phyloP scores from a whole-genome alignment of 768 basidiomycete genomes.

The Ramaria rubella region DNA sequence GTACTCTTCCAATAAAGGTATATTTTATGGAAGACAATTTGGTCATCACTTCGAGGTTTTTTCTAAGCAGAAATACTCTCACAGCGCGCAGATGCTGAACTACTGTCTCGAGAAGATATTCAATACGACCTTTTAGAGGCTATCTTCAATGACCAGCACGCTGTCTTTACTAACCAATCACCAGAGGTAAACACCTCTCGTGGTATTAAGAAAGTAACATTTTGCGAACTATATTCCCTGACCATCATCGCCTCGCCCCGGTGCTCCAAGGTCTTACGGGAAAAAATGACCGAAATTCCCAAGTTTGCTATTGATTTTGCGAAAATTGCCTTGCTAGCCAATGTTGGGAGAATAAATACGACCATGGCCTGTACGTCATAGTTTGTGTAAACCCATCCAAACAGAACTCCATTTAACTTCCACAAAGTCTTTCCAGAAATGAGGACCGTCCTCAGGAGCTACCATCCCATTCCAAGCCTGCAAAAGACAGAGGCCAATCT shows the following conservation, averaged over 20 bases:
- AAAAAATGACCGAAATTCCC: conserved; percentile 61
- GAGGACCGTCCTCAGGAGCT: conserved; percentile 69
- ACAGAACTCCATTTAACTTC: conserved; percentile 6
- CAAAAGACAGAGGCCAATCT: conserved; percentile 60
- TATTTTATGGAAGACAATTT: not conserved
- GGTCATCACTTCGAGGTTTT: not conserved
- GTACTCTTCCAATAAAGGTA: conserved; percentile 10
- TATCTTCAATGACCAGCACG: conserved; percentile 66
- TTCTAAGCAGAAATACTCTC: not conserved
- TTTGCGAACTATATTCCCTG: conserved; percentile 78
- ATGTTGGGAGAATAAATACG: conserved; percentile 75
- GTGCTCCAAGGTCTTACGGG: conserved; percentile 62
- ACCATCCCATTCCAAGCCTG: conserved; percentile 69
- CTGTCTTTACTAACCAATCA: conserved; percentile 50
- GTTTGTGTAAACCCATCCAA: conserved; percentile 25
- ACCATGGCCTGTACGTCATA: conserved; percentile 79
- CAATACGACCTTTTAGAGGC: conserved; percentile 76
- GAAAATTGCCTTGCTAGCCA: conserved; percentile 68
- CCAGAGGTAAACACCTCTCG: conserved; percentile 47
- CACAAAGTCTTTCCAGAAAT: conserved; percentile 82
- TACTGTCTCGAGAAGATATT: conserved; percentile 59
- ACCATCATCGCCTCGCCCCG: conserved; percentile 68
- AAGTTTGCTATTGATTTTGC: conserved; percentile 61
- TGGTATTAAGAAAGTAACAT: conserved; percentile 50
- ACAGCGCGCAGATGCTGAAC: conserved; percentile 46